Evolutionary conservation across 768 basidiomycete species (phyloP).

Genomic region (Inosperma sp.): DNA sequence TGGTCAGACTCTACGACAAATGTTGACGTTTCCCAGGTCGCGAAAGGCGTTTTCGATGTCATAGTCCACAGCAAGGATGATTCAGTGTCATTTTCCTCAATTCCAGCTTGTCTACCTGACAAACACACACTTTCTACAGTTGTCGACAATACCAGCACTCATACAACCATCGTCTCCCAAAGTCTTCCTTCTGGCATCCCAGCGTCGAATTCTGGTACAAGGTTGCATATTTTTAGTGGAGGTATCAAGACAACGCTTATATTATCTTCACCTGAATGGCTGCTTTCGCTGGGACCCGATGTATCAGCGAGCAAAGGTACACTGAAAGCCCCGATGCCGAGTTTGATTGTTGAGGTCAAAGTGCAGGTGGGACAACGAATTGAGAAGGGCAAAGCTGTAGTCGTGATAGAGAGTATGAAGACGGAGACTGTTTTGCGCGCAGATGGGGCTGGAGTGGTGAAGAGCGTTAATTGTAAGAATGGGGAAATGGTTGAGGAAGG

Average conservation of each 20-base stretch:
- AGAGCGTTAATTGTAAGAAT: constrained; percentile 66
- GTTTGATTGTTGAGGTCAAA: constrained; percentile 82
- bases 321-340: constrained; percentile 87
- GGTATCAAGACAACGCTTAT: constrained; percentile 63
- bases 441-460: constrained; percentile 62
- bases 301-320: constrained; percentile 56
- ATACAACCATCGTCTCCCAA: constrained; percentile 75
- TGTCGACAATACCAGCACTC: constrained; percentile 44
- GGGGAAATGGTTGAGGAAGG: constrained; percentile 94
- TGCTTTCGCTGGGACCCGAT: constrained; percentile 61
- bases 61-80: constrained; percentile 36
- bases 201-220: constrained; percentile 61
- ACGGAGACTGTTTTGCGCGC: constrained; percentile 87
- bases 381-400: constrained; percentile 73
- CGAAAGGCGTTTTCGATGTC: constrained; percentile 49
- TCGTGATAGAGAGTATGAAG: constrained; percentile 96
- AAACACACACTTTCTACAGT: constrained; percentile 51
- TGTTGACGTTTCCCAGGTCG: constrained; percentile 36
- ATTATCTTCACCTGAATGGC: constrained; percentile 67
- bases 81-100: constrained; percentile 40
- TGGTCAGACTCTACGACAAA: constrained; percentile 38
- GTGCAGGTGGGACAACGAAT: constrained; percentile 76
- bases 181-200: constrained; percentile 48
- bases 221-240: constrained; percentile 68
- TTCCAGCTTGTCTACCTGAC: constrained; percentile 54